phyloP scores from a whole-genome alignment of 352 stramenopile species.

The Hyaloperonospora brassicae region DNA sequence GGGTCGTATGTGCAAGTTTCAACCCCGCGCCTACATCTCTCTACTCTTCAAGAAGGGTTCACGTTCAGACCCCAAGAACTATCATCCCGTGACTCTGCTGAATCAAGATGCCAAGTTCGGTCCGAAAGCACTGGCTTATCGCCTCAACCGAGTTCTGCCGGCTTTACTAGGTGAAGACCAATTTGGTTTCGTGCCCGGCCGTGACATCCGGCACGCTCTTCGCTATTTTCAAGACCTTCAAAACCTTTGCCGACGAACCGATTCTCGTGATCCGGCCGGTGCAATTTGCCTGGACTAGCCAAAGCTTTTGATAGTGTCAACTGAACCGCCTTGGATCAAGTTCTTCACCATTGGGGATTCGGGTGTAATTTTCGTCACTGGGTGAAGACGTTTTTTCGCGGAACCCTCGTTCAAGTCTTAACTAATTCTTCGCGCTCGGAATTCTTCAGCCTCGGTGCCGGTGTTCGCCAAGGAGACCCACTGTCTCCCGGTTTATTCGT shows the following conservation, averaged over 20 bases:
- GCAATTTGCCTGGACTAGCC: too few relatives aligned
- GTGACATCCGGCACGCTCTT: too few relatives aligned
- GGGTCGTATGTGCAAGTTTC: background rate
- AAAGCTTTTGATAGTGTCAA: too few relatives aligned
- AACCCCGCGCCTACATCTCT: background rate
- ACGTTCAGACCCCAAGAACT: background rate
- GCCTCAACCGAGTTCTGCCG: background rate
- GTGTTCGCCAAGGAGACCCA: background rate
- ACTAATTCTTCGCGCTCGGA: background rate
- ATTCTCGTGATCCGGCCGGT: too few relatives aligned
- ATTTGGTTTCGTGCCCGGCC: background rate
- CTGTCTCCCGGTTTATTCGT: background rate
- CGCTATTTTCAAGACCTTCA: too few relatives aligned
- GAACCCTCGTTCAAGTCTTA: background rate
- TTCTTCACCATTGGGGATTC: too few relatives aligned
- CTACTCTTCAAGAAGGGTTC: slow-evolving; percentile 1
- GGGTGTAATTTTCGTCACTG: background rate
- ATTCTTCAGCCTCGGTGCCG: background rate
- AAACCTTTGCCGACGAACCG: too few relatives aligned
- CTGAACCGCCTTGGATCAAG: too few relatives aligned
- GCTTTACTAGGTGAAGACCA: background rate
- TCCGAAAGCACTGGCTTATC: background rate
- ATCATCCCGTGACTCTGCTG: background rate
- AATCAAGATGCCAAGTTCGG: background rate
- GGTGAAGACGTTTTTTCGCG: background rate